phyloP scores from a whole-genome alignment of 2,329 filamentous ascomycete species.

The Tolypocladium tropicale region DNA sequence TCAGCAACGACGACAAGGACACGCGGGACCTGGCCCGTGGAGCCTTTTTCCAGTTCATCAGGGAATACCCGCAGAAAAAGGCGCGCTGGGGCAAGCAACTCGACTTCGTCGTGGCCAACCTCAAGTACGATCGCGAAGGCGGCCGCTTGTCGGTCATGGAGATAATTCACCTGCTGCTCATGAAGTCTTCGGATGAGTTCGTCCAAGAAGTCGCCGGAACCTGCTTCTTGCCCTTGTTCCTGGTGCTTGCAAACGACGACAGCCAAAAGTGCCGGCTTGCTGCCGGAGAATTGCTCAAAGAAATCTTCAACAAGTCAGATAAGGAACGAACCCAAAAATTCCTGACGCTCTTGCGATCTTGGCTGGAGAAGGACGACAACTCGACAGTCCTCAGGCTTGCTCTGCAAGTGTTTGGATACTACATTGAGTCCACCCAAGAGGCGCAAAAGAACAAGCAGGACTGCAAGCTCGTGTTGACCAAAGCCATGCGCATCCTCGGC shows the following conservation, averaged over 20 bases:
- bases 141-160: slow-evolving; percentile 92
- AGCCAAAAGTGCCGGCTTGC: slow-evolving; percentile 76
- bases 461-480: slow-evolving; percentile 49
- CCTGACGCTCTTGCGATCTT: slow-evolving; percentile 58
- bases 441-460: slow-evolving; percentile 56
- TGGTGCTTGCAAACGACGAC: slow-evolving; percentile 82
- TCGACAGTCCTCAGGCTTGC: slow-evolving; percentile 59
- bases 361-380: slow-evolving; percentile 69
- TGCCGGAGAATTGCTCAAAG: slow-evolving; percentile 68
- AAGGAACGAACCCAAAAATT: slow-evolving; percentile 62
- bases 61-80: slow-evolving; percentile 89
- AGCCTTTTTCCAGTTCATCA: slow-evolving; percentile 86
- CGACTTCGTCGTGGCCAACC: slow-evolving; percentile 77
- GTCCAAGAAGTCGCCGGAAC: slow-evolving; percentile 72
- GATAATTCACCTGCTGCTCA: slow-evolving; percentile 73
- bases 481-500: slow-evolving; percentile 41
- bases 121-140: slow-evolving; percentile 81
- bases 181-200: slow-evolving; percentile 72
- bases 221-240: slow-evolving; percentile 78
- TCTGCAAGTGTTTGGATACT: slow-evolving; percentile 72
- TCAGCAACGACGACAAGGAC: slow-evolving; percentile 84
- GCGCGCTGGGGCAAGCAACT: slow-evolving; percentile 83
- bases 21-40: slow-evolving; percentile 81
- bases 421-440: slow-evolving; percentile 60
- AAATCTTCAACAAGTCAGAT: slow-evolving; percentile 70